These are phyloP conservation scores for Neofusicoccum cordaticola DNA, from an alignment of 2,329 filamentous ascomycete species.

Conservation along the genomic window DNA sequence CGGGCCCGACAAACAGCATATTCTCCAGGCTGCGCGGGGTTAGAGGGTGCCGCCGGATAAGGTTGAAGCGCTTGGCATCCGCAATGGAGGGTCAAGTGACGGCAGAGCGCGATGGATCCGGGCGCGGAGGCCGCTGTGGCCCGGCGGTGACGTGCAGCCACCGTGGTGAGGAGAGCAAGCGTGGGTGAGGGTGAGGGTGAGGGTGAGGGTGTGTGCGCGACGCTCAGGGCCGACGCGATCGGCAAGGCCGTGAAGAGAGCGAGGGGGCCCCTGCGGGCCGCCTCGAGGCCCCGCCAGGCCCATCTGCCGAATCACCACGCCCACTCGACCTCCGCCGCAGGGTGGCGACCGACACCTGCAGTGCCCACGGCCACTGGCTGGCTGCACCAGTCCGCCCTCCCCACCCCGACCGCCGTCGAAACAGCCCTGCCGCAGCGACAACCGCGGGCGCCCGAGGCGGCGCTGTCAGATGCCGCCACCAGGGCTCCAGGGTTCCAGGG, in stretches of 20 bases:
- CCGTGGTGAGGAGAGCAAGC: neutral
- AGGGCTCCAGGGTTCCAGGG: neutral
- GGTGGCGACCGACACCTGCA: neutral
- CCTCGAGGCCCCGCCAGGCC: neutral
- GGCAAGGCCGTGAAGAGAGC: neutral
- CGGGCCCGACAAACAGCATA: neutral
- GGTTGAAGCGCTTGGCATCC: neutral
- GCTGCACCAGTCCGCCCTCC: neutral
- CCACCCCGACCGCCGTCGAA: neutral
- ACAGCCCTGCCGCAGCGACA: neutral
- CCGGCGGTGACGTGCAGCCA: neutral
- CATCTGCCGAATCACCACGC: neutral
- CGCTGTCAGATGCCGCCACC: conserved; percentile 9
- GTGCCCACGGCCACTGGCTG: neutral
- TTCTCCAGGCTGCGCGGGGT: neutral
- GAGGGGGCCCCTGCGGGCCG: neutral
- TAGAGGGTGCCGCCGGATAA: neutral
- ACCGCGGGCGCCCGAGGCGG: neutral
- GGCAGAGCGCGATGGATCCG: neutral
- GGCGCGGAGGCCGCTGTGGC: neutral
- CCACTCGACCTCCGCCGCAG: neutral
- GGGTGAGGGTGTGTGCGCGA: neutral
- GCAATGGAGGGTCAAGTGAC: neutral
- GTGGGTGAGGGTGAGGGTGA: neutral
- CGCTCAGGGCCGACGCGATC: neutral